A percentile compares a stretch with the other conserved stretches of the same genome.
Evolutionary conservation across 306 rosid genomes (phyloP).

Genomic region (Adenanthera pavonina): DNA sequence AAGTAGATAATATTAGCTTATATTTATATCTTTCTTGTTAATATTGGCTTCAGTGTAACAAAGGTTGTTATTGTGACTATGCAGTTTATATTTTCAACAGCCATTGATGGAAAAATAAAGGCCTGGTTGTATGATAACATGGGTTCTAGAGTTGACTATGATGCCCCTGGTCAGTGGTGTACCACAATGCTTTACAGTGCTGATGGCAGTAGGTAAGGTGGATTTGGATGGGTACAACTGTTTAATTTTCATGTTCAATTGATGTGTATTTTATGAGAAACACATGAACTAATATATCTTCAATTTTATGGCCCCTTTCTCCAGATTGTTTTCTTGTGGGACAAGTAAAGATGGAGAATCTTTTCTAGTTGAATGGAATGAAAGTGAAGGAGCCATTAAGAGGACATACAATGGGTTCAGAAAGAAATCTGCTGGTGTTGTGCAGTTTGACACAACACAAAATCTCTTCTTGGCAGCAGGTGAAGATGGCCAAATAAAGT

Average conservation of each 20-base stretch:
- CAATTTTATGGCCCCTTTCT: slow-evolving; percentile 16
- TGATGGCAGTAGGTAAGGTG: slow-evolving; percentile 81
- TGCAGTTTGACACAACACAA: slow-evolving; percentile 89
- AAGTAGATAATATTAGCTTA: slow-evolving; percentile 11
- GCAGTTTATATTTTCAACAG: slow-evolving; percentile 91
- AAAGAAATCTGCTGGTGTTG: slow-evolving; percentile 74
- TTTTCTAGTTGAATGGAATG: slow-evolving; percentile 86
- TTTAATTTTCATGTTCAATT: background rate
- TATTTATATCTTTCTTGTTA: slow-evolving; percentile 47
- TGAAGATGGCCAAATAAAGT: slow-evolving; percentile 83
- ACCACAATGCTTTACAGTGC: slow-evolving; percentile 86
- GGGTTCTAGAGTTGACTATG: slow-evolving; percentile 90
- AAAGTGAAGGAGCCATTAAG: slow-evolving; percentile 83
- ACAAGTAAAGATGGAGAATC: slow-evolving; percentile 92
- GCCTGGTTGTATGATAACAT: slow-evolving; percentile 85
- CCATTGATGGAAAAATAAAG: slow-evolving; percentile 88
- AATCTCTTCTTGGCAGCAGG: slow-evolving; percentile 89
- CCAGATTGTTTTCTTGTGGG: slow-evolving; percentile 91
- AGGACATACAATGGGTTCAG: slow-evolving; percentile 75
- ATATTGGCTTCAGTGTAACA: slow-evolving; percentile 39
- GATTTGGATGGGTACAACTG: slow-evolving; percentile 14
- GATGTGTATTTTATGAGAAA: slow-evolving; percentile 24
- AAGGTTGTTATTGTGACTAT: slow-evolving; percentile 42
- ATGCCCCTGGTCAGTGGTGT: slow-evolving; percentile 89
- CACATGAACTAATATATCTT: slow-evolving; percentile 8